phyloP scores from a whole-genome alignment of 805 yeast genomes.

The Kregervanrija delftensis region DNA sequence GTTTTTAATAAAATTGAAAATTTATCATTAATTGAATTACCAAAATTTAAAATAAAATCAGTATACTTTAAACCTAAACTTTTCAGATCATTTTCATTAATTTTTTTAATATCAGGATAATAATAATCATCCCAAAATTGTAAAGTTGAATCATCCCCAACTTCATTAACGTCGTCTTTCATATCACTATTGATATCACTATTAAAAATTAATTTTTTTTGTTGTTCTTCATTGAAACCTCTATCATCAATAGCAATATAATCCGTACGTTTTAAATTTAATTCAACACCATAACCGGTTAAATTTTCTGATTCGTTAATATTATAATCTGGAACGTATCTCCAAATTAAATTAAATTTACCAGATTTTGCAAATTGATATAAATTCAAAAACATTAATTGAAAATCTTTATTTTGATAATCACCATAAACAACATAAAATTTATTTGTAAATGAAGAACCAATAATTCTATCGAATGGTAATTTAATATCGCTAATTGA shows the following conservation, averaged over 20 bases:
- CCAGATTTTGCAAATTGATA: constrained; percentile 54
- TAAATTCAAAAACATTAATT: constrained; percentile 51
- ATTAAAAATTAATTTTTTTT: constrained; percentile 21
- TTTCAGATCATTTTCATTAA: constrained; percentile 27
- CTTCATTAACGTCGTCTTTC: neutral
- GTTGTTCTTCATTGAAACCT: constrained; percentile 27
- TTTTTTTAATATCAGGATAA: constrained; percentile 24
- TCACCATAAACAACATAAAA: constrained; percentile 61
- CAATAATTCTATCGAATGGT: constrained; percentile 62
- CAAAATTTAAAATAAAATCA: constrained; percentile 28
- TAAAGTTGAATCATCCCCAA: neutral
- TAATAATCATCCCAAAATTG: constrained; percentile 15
- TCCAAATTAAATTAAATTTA: constrained; percentile 67
- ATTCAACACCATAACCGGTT: constrained; percentile 61
- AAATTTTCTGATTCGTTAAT: constrained; percentile 24
- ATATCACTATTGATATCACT: neutral
- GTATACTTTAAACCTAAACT: constrained; percentile 36
- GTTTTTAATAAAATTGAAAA: constrained; percentile 33
- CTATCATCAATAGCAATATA: constrained; percentile 61
- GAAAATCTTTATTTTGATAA: constrained; percentile 41
- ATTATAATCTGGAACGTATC: constrained; percentile 45
- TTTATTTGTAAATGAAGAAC: constrained; percentile 31
- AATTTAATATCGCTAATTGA: constrained; percentile 15
- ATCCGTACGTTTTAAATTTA: constrained; percentile 60
- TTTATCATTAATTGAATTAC: constrained; percentile 19